phyloP scores from a whole-genome alignment of 495 filamentous ascomycete genomes.

The Penicillium robsamsonii region DNA sequence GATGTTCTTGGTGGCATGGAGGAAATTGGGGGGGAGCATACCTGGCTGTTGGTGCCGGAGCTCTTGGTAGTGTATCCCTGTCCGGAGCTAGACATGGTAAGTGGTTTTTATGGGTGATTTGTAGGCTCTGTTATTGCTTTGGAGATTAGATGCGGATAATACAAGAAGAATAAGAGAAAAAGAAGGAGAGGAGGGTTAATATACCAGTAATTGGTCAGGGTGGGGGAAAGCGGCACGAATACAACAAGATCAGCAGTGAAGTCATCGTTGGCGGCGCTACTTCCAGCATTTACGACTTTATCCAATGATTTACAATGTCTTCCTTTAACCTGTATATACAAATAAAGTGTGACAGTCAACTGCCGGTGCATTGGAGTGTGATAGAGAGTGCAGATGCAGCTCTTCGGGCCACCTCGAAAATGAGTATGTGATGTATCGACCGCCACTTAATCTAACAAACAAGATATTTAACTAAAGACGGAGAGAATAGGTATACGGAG shows the following conservation, averaged over 20 bases:
- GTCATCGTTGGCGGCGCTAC: too few relatives aligned
- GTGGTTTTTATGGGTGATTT: background rate
- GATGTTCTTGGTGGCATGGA: background rate
- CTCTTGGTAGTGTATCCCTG: slow-evolving; percentile 38
- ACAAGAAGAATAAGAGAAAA: background rate
- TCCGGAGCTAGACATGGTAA: slow-evolving; percentile 26
- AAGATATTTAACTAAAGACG: background rate
- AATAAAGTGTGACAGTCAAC: background rate
- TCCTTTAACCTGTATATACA: too few relatives aligned
- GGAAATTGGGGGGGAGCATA: slow-evolving; percentile 14
- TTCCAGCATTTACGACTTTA: too few relatives aligned
- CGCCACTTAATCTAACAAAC: background rate
- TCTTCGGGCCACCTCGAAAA: background rate
- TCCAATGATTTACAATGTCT: too few relatives aligned
- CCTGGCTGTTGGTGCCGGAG: slow-evolving; percentile 50
- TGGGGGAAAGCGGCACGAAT: background rate
- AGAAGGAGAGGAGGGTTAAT: background rate
- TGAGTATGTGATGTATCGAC: background rate
- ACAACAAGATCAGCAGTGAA: too few relatives aligned
- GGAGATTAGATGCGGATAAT: background rate
- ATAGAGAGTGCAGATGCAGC: background rate
- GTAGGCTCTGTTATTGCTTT: background rate
- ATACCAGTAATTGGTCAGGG: background rate
- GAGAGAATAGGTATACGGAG: too few relatives aligned
- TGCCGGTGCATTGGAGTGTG: background rate